Evolutionary conservation across 1,139 yeast species (phyloP).

Genomic region (Pichia sp.): DNA sequence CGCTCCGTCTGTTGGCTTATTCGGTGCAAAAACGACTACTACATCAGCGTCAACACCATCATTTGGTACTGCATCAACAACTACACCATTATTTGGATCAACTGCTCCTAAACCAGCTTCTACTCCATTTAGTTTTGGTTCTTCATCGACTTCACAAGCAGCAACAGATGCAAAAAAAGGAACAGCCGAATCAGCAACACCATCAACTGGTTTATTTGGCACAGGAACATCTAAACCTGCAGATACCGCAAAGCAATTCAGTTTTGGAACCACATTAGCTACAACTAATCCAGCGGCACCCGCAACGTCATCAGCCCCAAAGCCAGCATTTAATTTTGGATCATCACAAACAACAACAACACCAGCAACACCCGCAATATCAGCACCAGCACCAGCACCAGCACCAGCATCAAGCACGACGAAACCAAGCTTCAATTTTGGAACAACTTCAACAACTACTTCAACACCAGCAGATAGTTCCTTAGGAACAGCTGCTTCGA

Average conservation of each 20-base stretch:
- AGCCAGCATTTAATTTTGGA: conserved; percentile 16
- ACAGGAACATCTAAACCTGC: background rate
- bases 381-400: background rate
- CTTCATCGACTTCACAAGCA: background rate
- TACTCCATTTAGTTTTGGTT: background rate
- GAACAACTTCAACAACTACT: conserved; percentile 1
- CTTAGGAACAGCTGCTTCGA: conserved; percentile 1
- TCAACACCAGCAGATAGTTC: background rate
- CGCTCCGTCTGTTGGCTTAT: background rate
- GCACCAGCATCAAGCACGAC: background rate
- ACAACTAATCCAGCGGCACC: conserved; percentile 5
- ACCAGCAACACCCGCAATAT: conserved; percentile 1
- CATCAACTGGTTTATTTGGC: background rate
- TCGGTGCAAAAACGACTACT: background rate
- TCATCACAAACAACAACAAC: conserved; percentile 1
- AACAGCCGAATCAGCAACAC: background rate
- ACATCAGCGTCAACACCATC: background rate
- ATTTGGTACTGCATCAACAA: background rate
- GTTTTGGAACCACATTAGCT: conserved; percentile 21
- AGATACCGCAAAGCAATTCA: conserved; percentile 12
- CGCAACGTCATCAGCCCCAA: background rate
- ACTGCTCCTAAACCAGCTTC: background rate
- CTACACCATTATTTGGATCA: background rate
- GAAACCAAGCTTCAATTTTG: conserved; percentile 19
- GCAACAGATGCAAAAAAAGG: background rate